A percentile compares a stretch with the other conserved stretches of the same genome.
Evolutionary conservation across 129 eudicot genomes (phyloP).

Genomic region (Deinandra increscens): DNA sequence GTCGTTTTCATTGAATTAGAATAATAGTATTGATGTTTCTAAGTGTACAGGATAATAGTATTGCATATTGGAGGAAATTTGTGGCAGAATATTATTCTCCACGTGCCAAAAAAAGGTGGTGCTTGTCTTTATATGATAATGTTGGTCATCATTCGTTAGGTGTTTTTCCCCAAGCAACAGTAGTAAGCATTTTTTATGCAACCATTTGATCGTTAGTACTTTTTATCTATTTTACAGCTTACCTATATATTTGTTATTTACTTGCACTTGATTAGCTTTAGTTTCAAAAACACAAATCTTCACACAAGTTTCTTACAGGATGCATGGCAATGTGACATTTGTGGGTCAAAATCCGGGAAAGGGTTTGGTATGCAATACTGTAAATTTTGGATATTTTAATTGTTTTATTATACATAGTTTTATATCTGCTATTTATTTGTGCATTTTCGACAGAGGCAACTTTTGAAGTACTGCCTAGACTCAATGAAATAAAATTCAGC

Average conservation of each 20-base stretch:
- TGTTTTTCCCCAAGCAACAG: conserved; percentile 66
- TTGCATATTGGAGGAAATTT: conserved; percentile 81
- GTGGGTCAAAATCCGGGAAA: conserved; percentile 81
- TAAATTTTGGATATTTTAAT: background rate
- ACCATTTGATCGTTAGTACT: background rate
- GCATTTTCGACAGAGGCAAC: conserved; percentile 58
- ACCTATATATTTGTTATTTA: background rate
- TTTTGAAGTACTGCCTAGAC: conserved; percentile 75
- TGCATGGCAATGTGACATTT: conserved; percentile 88
- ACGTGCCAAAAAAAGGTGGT: conserved; percentile 88
- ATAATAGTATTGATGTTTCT: background rate
- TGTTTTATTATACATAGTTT: background rate
- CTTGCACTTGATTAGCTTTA: background rate
- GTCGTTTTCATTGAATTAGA: background rate
- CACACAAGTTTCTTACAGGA: conserved; percentile 34
- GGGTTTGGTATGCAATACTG: conserved; percentile 57
- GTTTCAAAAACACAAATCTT: background rate
- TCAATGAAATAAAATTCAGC: conserved; percentile 71
- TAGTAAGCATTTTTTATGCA: conserved; percentile 35
- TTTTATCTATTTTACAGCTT: background rate
- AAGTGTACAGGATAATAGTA: conserved; percentile 21
- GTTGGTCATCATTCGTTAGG: conserved; percentile 73
- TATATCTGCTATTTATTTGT: background rate
- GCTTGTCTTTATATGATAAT: conserved; percentile 65
- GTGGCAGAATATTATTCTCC: conserved; percentile 80